These are phyloP conservation scores for Cordyceps javanica DNA, from an alignment of 2,329 filamentous ascomycete genomes.

Conservation along the genomic window DNA sequence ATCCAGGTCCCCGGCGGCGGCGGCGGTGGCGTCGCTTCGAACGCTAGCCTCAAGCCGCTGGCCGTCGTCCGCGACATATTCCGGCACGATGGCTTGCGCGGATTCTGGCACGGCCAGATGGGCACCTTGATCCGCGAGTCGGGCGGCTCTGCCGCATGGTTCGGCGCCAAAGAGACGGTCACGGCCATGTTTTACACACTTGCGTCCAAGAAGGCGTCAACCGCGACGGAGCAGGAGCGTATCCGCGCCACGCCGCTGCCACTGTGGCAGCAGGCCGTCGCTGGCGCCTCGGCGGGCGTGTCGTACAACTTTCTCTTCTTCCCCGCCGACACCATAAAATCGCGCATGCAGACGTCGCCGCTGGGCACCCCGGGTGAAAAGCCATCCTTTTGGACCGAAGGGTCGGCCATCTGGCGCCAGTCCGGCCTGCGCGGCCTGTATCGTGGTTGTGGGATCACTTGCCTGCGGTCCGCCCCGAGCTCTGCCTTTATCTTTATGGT, in stretches of 20 bases:
- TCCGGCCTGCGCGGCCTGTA: constrained; percentile 83
- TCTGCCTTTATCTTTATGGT: constrained; percentile 98
- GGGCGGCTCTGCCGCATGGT: constrained; percentile 91
- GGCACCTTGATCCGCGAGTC: constrained; percentile 92
- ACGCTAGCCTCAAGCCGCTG: constrained; percentile 54
- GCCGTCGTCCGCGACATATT: constrained; percentile 74
- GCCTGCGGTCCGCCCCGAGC: constrained; percentile 79
- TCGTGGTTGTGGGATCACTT: constrained; percentile 90
- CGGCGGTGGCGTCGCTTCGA: constrained; percentile 34
- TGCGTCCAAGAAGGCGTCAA: constrained; percentile 38
- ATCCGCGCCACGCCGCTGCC: constrained; percentile 54
- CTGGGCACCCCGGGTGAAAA: constrained; percentile 49
- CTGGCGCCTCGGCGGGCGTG: constrained; percentile 83
- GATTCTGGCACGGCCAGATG: constrained; percentile 93
- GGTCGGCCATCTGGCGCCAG: constrained; percentile 68
- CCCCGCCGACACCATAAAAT: constrained; percentile 95
- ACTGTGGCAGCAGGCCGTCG: constrained; percentile 79
- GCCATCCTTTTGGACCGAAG: constrained; percentile 67
- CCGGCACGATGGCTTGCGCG: constrained; percentile 70
- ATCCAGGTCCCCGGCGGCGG: constrained; percentile 70
- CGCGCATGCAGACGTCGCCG: constrained; percentile 87
- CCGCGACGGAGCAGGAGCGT: constrained; percentile 33
- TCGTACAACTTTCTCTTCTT: constrained; percentile 97
- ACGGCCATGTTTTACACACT: constrained; percentile 61
- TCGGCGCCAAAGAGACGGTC: constrained; percentile 80